Evolutionary conservation across 305 asterid genomes (phyloP).

Genomic region (Fraxinus sp.): DNA sequence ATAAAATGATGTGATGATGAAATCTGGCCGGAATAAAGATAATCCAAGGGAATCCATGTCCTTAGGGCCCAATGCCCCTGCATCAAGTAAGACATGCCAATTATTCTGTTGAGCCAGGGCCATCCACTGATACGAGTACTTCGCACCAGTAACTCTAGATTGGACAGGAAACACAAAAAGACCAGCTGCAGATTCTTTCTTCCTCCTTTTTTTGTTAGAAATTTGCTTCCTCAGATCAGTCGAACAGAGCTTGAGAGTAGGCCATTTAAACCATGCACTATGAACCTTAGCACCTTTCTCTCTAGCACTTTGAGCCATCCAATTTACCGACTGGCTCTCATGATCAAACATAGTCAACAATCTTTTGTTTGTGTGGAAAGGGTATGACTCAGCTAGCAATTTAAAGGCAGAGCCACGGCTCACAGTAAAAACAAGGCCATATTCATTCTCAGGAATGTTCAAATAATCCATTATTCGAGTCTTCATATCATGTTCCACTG

Average conservation of each 20-base stretch:
- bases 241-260: conserved; percentile 89
- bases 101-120: conserved; percentile 97
- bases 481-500: conserved; percentile 82
- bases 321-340: conserved; percentile 89
- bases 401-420: conserved; percentile 94
- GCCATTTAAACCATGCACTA: conserved; percentile 97
- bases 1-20: conserved; percentile 84
- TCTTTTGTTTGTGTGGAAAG: conserved; percentile 80
- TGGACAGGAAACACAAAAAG: conserved; percentile 95
- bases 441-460: conserved; percentile 93
- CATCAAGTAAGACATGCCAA: conserved; percentile 96
- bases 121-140: conserved; percentile 99
- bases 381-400: conserved; percentile 84
- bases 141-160: conserved; percentile 91
- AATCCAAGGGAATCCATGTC: conserved; percentile 98
- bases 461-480: conserved; percentile 84
- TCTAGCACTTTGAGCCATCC: conserved; percentile 90
- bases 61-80: conserved; percentile 94
- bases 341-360: conserved; percentile 95
- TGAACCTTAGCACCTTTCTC: conserved; percentile 96
- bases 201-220: conserved; percentile 64
- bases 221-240: conserved; percentile 86
- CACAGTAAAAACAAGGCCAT: conserved; percentile 93
- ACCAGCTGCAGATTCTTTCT: conserved; percentile 87
- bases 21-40: conserved; percentile 90